A percentile compares a stretch with the other conserved stretches of the same genome.
Evolutionary conservation across 345 rosid species (phyloP).

Genomic region (Hibiscus mutabilis): DNA sequence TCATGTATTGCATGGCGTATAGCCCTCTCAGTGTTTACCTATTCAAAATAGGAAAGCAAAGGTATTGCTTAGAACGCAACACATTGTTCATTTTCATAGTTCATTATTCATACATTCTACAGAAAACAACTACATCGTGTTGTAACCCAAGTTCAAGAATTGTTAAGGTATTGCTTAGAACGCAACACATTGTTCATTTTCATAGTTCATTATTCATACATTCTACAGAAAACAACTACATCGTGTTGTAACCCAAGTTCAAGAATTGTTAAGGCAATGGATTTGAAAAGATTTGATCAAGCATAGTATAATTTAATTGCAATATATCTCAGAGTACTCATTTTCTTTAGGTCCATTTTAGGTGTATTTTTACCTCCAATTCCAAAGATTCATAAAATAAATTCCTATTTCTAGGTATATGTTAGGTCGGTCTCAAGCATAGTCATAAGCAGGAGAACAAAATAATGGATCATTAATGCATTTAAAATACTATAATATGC

Average conservation of each 20-base stretch:
- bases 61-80: slow-evolving; percentile 3
- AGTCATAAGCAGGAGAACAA: neutral
- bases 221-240: neutral
- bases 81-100: neutral
- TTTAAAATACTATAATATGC: neutral
- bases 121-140: neutral
- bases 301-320: neutral
- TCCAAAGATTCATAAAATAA: neutral
- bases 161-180: slow-evolving; percentile 12
- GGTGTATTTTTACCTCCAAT: neutral
- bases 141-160: slow-evolving; percentile 2
- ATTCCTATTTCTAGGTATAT: neutral
- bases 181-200: neutral
- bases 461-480: neutral
- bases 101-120: neutral
- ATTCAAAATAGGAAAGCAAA: slow-evolving; percentile 12
- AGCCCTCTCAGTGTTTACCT: slow-evolving; percentile 98
- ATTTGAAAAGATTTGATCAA: neutral
- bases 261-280: slow-evolving; percentile 20
- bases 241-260: neutral
- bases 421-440: neutral
- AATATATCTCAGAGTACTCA: neutral
- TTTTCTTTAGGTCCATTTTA: neutral
- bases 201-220: neutral
- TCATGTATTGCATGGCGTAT: slow-evolving; percentile 97